Evolutionary conservation across 495 filamentous ascomycete genomes (phyloP).

Genomic region (Podospora tetraspora): DNA sequence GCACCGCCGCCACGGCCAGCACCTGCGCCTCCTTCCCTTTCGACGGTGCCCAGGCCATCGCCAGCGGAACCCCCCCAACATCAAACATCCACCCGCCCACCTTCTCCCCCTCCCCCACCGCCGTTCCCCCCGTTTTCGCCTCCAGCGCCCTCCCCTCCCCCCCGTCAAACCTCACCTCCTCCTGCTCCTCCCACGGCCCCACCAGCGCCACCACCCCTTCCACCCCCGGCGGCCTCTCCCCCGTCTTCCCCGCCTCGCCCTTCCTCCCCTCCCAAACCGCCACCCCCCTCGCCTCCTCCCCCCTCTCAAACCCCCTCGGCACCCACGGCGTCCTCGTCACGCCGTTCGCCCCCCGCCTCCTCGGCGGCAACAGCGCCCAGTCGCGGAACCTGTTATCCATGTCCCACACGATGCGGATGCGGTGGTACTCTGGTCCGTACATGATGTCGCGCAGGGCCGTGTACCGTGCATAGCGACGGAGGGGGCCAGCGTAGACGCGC

Average conservation of each 20-base stretch:
- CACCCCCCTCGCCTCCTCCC: conserved; percentile 24
- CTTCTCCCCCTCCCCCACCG: conserved; percentile 14
- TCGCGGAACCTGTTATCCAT: conserved; percentile 37
- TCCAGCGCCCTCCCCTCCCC: conserved; percentile 15
- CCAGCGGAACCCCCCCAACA: conserved; percentile 40
- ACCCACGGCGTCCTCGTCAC: conserved; percentile 40
- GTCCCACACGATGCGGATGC: conserved; percentile 36
- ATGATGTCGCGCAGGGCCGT: conserved; percentile 38
- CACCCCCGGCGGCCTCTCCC: conserved; percentile 15
- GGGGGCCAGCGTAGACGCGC: conserved; percentile 41
- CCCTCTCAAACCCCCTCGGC: conserved; percentile 25
- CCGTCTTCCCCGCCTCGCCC: neutral
- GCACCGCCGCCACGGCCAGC: conserved; percentile 42
- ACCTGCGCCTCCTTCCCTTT: conserved; percentile 31
- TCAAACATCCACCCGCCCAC: conserved; percentile 41
- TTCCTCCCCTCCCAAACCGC: conserved; percentile 11
- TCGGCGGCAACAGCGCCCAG: conserved; percentile 37
- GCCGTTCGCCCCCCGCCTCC: conserved; percentile 23
- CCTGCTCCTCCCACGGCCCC: conserved; percentile 36
- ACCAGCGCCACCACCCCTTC: conserved; percentile 29
- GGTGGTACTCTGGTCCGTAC: conserved; percentile 38
- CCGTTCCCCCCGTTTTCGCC: conserved; percentile 25
- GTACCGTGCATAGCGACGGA: conserved; percentile 42
- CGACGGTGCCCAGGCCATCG: conserved; percentile 42
- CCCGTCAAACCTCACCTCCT: conserved; percentile 23